These are phyloP conservation scores for Fusarium succisae DNA, from an alignment of 2,329 filamentous ascomycete species.

Conservation along the genomic window DNA sequence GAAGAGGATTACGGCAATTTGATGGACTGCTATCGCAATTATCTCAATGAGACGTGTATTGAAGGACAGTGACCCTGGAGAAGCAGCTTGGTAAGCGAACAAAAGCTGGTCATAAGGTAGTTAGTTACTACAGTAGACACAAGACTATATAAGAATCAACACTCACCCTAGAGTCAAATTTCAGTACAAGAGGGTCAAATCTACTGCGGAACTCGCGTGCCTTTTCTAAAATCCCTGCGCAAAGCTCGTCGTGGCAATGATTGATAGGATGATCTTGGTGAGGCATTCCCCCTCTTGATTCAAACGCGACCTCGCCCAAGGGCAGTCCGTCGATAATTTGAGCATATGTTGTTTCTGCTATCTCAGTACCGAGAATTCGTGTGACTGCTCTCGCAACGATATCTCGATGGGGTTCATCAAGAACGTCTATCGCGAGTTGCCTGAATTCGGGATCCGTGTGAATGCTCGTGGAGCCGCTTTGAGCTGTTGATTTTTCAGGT, in stretches of 20 bases:
- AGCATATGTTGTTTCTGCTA: no score
- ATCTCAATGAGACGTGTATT: constrained; percentile 46
- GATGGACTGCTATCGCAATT: constrained; percentile 41
- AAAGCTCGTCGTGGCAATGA: constrained; percentile 33
- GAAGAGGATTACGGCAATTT: constrained; percentile 42
- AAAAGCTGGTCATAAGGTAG: constrained; percentile 27
- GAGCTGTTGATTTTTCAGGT: no score
- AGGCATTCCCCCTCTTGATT: background rate
- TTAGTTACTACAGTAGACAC: background rate
- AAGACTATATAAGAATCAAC: fast-evolving
- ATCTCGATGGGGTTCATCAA: no score
- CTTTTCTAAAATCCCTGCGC: constrained; percentile 24
- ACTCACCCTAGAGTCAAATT: constrained; percentile 25
- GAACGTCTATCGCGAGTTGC: no score
- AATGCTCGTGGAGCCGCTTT: no score
- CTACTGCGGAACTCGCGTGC: constrained; percentile 11
- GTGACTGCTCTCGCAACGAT: no score
- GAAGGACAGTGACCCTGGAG: constrained; percentile 39
- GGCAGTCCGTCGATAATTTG: constrained; percentile 42
- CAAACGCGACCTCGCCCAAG: background rate
- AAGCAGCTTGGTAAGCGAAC: constrained; percentile 35
- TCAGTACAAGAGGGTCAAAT: constrained; percentile 3
- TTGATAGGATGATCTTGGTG: constrained; percentile 21
- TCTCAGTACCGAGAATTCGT: no score
- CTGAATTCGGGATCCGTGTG: no score